Conservation (phyloP, 345 rosid genomes). For the Acer campestre region DNA sequence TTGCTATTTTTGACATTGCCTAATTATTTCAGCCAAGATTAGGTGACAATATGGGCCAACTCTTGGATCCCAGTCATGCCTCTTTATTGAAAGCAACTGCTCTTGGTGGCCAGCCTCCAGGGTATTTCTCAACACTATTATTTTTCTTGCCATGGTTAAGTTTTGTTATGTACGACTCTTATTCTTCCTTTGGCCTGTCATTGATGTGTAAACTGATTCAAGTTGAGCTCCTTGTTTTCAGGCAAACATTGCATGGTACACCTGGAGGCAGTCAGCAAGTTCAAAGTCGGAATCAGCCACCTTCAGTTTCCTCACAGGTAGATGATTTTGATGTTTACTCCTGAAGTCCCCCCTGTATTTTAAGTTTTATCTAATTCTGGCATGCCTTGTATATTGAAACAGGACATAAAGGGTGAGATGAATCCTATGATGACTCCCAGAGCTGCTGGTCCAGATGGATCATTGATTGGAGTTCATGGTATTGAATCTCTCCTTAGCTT, state of each 20-base stretch:
- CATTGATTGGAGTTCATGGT: conserved; percentile 52
- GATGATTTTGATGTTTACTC: conserved; percentile 6
- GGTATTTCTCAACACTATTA: conserved; percentile 33
- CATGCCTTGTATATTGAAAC: conserved; percentile 14
- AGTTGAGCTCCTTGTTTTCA: conserved; percentile 19
- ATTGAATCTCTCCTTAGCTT: background rate
- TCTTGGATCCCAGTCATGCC: conserved; percentile 49
- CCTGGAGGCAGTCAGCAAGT: conserved; percentile 44
- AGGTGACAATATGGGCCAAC: conserved; percentile 47
- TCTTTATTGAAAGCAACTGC: conserved; percentile 48
- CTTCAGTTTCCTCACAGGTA: conserved; percentile 42
- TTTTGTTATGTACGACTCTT: background rate
- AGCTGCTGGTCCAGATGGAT: conserved; percentile 40
- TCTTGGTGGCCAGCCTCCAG: conserved; percentile 44
- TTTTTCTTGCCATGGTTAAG: conserved; percentile 2
- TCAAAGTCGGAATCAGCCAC: conserved; percentile 51
- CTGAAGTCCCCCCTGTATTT: background rate
- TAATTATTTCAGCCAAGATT: conserved; percentile 41
- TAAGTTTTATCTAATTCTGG: background rate
- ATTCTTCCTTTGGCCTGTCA: conserved; percentile 9
- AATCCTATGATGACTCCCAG: conserved; percentile 47
- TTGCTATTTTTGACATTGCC: conserved; percentile 18
- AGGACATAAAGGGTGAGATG: conserved; percentile 48
- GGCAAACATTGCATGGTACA: conserved; percentile 45
- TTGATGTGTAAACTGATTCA: conserved; percentile 2